phyloP scores from a whole-genome alignment of 441 rosid genomes.

The Populus hybrid region DNA sequence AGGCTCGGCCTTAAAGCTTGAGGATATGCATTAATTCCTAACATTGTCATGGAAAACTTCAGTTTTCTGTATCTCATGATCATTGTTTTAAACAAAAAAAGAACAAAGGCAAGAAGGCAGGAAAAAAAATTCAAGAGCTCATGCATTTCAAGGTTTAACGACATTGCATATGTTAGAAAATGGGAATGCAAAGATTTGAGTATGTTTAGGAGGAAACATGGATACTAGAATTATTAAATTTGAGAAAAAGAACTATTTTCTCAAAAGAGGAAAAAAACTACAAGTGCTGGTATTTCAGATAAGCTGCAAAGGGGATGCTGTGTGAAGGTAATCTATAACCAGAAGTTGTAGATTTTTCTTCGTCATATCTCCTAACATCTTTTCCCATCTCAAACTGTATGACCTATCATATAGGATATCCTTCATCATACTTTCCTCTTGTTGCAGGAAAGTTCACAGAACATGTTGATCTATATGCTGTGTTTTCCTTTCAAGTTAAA shows the following conservation, averaged over 20 bases:
- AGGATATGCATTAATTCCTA: background rate
- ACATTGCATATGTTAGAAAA: too few relatives aligned
- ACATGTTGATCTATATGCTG: too few relatives aligned
- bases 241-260: background rate
- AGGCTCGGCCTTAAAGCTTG: background rate
- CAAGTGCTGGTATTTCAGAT: background rate
- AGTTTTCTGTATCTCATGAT: background rate
- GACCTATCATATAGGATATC: background rate
- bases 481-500: background rate
- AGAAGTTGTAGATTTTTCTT: background rate
- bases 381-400: background rate
- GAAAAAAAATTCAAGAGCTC: background rate
- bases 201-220: too few relatives aligned
- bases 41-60: background rate
- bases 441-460: too few relatives aligned
- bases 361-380: background rate
- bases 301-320: background rate
- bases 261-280: background rate
- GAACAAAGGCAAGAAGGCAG: background rate
- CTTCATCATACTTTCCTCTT: background rate
- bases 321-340: background rate
- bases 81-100: background rate
- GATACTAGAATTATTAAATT: background rate
- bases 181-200: too few relatives aligned
- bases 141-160: too few relatives aligned